Conservation (phyloP, 2,329 filamentous ascomycete genomes). For the Scytalidium sp. region DNA sequence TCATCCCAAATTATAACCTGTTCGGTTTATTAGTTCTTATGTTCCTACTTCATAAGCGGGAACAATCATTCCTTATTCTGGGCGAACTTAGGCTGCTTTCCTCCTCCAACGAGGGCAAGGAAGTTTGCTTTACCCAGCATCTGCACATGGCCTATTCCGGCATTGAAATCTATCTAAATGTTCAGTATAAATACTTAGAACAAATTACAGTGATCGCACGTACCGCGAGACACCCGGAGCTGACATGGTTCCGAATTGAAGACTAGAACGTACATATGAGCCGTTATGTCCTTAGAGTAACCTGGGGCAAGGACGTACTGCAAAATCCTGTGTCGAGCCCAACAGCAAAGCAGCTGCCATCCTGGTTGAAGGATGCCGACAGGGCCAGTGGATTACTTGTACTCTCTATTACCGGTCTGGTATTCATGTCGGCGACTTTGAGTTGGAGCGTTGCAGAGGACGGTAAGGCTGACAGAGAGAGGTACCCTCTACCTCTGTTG, state of each 20-base stretch:
- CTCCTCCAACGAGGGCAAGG: constrained; percentile 84
- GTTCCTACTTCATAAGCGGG: not conserved
- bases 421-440: constrained; percentile 67
- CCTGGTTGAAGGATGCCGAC: constrained; percentile 81
- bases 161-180: constrained; percentile 64
- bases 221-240: constrained; percentile 61
- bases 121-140: constrained; percentile 87
- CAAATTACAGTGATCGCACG: constrained; percentile 5
- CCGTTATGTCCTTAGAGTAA: not conserved
- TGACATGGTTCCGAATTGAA: constrained; percentile 72
- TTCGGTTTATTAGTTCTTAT: constrained; percentile 12
- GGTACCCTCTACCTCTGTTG: not conserved
- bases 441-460: not conserved
- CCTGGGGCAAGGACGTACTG: constrained; percentile 48
- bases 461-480: not conserved
- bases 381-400: constrained; percentile 72
- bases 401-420: constrained; percentile 78
- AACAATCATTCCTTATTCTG: constrained; percentile 67
- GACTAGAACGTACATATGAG: constrained; percentile 42
- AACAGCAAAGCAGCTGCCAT: constrained; percentile 81
- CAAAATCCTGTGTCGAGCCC: constrained; percentile 84
- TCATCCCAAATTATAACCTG: constrained; percentile 91
- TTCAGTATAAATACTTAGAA: constrained; percentile 10
- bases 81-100: constrained; percentile 79
- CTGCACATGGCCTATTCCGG: constrained; percentile 76